Base-by-base conservation (phyloP, 257 asterid species). In the Linderniella brevidens region DNA sequence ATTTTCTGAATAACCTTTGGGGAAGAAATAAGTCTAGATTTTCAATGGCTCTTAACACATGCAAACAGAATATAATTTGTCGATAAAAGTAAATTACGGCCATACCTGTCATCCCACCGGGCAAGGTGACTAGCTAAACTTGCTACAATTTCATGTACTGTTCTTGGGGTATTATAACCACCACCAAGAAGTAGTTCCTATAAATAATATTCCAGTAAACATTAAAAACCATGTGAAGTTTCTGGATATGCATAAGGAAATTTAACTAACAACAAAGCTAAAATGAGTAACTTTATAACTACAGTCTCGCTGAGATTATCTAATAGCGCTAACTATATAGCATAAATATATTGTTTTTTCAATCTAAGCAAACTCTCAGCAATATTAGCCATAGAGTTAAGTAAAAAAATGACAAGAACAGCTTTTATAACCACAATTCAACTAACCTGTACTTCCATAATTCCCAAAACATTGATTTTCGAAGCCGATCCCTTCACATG, bases 101-200 rank as follows among this genome's bases (percentile, higher is more conserved):
- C 65, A 64, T 60, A 88, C 97, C 98, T 80, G 69, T 88, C 96
- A 75, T 88, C 98, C 98, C 98, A 88, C 35, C 96, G 86, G 38
- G 98, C 96, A 49, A 84, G 72, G 57, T 94, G 96, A 61, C 68
- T 37, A 64, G 95, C 85, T 68, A 88, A 66, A 60, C 63, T 55
- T 58, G 94, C 95, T 42, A 78, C 64, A 14, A 88, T 66, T 54
- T 78, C 94, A 64, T 84, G 96, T 37, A 62, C 68, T 38, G 93
- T 74, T 66, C 76, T 70, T 19, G 98, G 98, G n/a, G 93, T 60
- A 69, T 67, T 78, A 50, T 57, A 67, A 62, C 93, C 82, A 43
- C 96, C 98, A 41, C 73, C 94, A 46, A 74, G 68, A 51, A 88
- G 96, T 44, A 76, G 71, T 63, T 88, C 97, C 95, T 84, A 57